Conservation (phyloP, 2,329 filamentous ascomycete genomes). For the Arthrocladium fulminans region DNA sequence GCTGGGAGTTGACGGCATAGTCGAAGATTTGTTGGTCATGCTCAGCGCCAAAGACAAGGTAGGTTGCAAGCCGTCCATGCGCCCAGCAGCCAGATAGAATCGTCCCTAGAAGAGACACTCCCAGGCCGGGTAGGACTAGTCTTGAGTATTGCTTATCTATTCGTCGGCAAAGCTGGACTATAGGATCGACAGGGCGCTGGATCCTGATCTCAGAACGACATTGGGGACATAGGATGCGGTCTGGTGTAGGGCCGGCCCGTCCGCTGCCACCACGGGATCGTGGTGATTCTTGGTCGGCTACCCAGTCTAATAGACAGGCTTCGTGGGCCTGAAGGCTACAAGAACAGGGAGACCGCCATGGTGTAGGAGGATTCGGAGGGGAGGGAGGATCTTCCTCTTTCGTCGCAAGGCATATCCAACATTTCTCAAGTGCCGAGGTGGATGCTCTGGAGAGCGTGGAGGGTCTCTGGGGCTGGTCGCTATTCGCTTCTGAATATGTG, state of each 20-base stretch:
- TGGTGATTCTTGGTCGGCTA: conserved; percentile 72
- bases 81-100: conserved; percentile 45
- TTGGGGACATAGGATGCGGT: conserved; percentile 72
- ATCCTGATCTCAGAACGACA: conserved; percentile 77
- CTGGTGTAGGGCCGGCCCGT: conserved; percentile 30
- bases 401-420: conserved; percentile 62
- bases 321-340: conserved; percentile 90
- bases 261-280: conserved; percentile 42
- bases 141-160: conserved; percentile 49
- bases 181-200: conserved; percentile 61
- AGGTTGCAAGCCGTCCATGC: conserved; percentile 55
- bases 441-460: conserved; percentile 24
- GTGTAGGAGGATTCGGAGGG: conserved; percentile 41
- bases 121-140: conserved; percentile 57
- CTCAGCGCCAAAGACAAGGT: conserved; percentile 54
- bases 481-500: conserved; percentile 4
- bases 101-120: conserved; percentile 39
- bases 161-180: conserved; percentile 58
- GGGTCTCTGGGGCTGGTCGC: conserved; percentile 8
- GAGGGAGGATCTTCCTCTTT: conserved; percentile 46
- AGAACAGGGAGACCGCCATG: conserved; percentile 82
- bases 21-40: conserved; percentile 13
- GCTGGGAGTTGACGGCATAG: conserved; percentile 31
- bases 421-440: conserved; percentile 38
- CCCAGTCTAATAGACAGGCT: conserved; percentile 80